Evolutionary conservation across 208 protist species (phyloP).

Genomic region (Borovskyia barvae): DNA sequence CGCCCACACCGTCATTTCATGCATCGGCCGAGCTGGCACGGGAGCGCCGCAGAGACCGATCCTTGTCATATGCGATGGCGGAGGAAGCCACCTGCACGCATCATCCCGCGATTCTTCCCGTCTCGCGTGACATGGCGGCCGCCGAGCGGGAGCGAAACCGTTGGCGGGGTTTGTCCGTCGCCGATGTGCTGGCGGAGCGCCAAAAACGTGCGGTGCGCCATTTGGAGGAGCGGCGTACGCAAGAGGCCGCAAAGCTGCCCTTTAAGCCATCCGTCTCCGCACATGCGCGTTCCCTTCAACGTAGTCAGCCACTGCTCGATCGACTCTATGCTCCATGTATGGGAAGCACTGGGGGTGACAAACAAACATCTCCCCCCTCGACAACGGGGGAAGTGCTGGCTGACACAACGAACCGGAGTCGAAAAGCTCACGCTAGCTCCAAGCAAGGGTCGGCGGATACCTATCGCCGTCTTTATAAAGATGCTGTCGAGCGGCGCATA

Average conservation of each 20-base stretch:
- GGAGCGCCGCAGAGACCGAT: constrained; percentile 13
- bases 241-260: constrained; percentile 22
- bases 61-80: not conserved
- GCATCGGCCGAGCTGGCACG: constrained; percentile 11
- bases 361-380: not conserved
- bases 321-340: no score
- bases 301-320: no score
- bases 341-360: no score
- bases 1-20: constrained; percentile 16
- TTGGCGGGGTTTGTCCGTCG: constrained; percentile 8
- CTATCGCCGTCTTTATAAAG: constrained; percentile 23
- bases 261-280: constrained; percentile 30
- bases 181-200: constrained; percentile 14
- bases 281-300: not conserved
- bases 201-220: constrained; percentile 12
- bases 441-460: constrained; percentile 3
- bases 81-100: not conserved
- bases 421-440: not conserved
- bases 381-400: not conserved
- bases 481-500: constrained; percentile 11
- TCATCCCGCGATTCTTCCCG: constrained; percentile 14
- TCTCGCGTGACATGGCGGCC: constrained; percentile 22
- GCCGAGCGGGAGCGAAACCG: constrained; percentile 12
- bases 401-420: constrained; percentile 12
- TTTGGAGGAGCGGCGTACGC: constrained; percentile 6